Conservation (phyloP, 2,329 filamentous ascomycete species). For the Aspergillus arachidicola region DNA sequence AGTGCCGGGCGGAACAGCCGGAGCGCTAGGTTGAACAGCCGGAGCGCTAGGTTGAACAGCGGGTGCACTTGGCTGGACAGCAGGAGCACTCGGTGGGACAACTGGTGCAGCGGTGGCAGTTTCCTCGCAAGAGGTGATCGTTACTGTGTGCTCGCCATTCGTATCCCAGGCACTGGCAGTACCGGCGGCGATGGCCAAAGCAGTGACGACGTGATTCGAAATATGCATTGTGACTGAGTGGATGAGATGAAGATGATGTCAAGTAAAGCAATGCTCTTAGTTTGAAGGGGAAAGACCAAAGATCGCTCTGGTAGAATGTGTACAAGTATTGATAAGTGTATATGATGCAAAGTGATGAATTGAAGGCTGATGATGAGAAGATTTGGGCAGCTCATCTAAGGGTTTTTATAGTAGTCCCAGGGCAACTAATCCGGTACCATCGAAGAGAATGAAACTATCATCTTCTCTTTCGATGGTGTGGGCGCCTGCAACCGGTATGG, state of each 20-base stretch:
- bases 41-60: slow-evolving; percentile 1
- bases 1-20: not conserved
- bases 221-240: slow-evolving; percentile 32
- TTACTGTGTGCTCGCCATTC: slow-evolving; percentile 1
- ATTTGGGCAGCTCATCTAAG: not conserved
- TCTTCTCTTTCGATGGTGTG: not conserved
- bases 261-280: not conserved
- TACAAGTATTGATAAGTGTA: not conserved
- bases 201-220: slow-evolving; percentile 22
- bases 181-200: slow-evolving; percentile 24
- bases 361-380: not conserved
- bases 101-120: not conserved
- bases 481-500: not conserved
- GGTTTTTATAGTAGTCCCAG: slow-evolving; percentile 1
- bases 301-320: not conserved
- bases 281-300: not conserved
- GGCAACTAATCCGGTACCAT: slow-evolving; percentile 3
- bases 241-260: not conserved
- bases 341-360: not conserved
- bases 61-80: not conserved
- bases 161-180: slow-evolving; percentile 13
- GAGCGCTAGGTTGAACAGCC: not conserved
- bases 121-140: slow-evolving; percentile 7
- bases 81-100: slow-evolving; percentile 4
- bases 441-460: not conserved